Base-by-base conservation (phyloP, 306 rosid genomes). In the Cicer chorassanicum region DNA sequence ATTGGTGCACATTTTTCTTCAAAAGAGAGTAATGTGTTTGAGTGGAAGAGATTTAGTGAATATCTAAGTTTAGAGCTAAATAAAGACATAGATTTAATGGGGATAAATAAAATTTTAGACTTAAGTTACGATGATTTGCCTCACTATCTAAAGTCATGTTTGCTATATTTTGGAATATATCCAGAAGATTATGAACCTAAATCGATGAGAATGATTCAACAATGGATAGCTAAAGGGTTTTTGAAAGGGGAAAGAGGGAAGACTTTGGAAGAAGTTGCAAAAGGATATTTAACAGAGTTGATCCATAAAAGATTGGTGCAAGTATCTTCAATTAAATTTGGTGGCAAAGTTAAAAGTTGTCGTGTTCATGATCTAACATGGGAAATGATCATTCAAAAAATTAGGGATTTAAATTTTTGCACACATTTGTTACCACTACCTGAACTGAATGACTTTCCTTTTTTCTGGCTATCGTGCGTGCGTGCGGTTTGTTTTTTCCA, bases 171-270 rank as follows among this genome's bases (percentile, higher is more conserved):
- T 42, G 80, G 80, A 42, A 3, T 76, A 4, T 76, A 41, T 29
- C 74, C 66, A 0, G 48, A 76, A 54, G 67, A 41, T 6, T 42
- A 14, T n/a, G 0, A 0, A 9, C 12, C 67, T 11, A 1, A 15
- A 4, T 66, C 49, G 2, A 7, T 0, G 8, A 67, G 15, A 42
- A 0, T 76, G 0, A 43, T 24, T 66, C 4, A 6, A 0, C 74
- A 66, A 0, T 76, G 74, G 80, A 15, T 67, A 76, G 68, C 80
- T 9, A 68, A 76, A 56, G 74, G 80, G 21, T 76, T 76, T 76
- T 56, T 76, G 2, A 76, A 54, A 13, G 10, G 1, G n/a, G 46
- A 51, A 42, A 40, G 0, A 0, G 59, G 45, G 0, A 9, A 14
- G 21, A 53, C 56, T 6, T 6, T 76, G n/a, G 80, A 76, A 14